Percentiles rank a stretch among this genome's conserved stretches.
phyloP scores from a whole-genome alignment of 176 grass and related monocot genomes.

The Typha latifolia region DNA sequence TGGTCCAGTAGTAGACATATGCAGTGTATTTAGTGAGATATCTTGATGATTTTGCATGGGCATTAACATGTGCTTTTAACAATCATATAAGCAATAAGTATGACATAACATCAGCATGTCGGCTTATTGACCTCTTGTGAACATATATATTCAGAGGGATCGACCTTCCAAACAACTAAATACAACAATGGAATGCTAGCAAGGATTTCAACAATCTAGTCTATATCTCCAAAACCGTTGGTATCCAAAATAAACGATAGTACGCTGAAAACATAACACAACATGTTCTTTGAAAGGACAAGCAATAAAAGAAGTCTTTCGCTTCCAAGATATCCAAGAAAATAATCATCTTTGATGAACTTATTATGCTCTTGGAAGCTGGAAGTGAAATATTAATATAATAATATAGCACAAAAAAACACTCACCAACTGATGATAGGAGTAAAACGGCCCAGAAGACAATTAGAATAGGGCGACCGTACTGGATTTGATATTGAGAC shows the following conservation, averaged over 20 bases:
- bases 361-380: not conserved
- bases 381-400: not conserved
- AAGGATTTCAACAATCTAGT: not conserved
- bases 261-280: not conserved
- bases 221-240: not conserved
- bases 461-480: constrained; percentile 39
- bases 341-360: not conserved
- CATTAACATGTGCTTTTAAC: too few species aligned
- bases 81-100: too few species aligned
- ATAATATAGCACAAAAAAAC: constrained; percentile 8
- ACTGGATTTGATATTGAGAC: constrained; percentile 69
- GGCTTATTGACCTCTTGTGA: too few species aligned
- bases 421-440: constrained; percentile 43
- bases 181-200: too few species aligned
- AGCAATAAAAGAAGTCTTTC: not conserved
- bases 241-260: not conserved
- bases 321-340: not conserved
- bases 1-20: too few species aligned
- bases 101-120: too few species aligned
- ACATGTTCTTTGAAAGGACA: not conserved
- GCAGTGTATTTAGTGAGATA: too few species aligned
- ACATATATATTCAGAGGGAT: too few species aligned
- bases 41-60: too few species aligned
- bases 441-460: constrained; percentile 17
- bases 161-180: too few species aligned